Evolutionary conservation across 1,139 yeast species (phyloP).

Genomic region (Protomyces arabidopsidicola): DNA sequence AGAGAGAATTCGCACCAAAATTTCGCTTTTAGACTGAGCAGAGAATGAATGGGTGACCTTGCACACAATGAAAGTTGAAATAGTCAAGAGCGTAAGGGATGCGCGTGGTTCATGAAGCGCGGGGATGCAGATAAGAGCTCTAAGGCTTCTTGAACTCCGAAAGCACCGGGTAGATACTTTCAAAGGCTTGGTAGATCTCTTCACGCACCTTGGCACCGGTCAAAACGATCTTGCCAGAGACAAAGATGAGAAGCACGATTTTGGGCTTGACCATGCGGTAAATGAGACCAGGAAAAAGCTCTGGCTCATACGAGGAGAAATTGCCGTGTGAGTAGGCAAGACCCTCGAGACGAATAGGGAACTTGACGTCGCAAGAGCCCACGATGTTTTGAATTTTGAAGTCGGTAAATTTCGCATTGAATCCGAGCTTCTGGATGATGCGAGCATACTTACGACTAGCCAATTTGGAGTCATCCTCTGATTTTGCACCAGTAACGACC

Average conservation of each 20-base stretch:
- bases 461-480: conserved; percentile 93
- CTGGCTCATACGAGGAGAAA: conserved; percentile 93
- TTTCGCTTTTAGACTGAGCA: too few species aligned
- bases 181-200: conserved; percentile 96
- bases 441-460: conserved; percentile 98
- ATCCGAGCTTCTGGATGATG: conserved; percentile 94
- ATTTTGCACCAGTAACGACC: conserved; percentile 99
- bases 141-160: conserved; percentile 81
- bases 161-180: conserved; percentile 91
- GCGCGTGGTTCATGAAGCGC: not conserved
- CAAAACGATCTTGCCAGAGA: conserved; percentile 92
- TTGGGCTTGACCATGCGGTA: conserved; percentile 99
- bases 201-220: conserved; percentile 99
- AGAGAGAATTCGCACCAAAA: too few species aligned
- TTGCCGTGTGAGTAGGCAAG: conserved; percentile 97
- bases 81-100: too few species aligned
- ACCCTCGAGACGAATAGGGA: conserved; percentile 96
- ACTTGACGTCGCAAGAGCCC: conserved; percentile 94
- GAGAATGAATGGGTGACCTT: too few species aligned
- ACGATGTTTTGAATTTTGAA: conserved; percentile 97
- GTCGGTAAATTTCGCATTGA: conserved; percentile 85
- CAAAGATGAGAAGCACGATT: conserved; percentile 90
- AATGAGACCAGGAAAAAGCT: conserved; percentile 94
- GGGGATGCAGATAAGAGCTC: not conserved
- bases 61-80: too few species aligned